Percentiles rank a stretch among this genome's conserved stretches.
Evolutionary conservation across 169 alveolate species (phyloP).

Genomic region (Plasmodium inui): DNA sequence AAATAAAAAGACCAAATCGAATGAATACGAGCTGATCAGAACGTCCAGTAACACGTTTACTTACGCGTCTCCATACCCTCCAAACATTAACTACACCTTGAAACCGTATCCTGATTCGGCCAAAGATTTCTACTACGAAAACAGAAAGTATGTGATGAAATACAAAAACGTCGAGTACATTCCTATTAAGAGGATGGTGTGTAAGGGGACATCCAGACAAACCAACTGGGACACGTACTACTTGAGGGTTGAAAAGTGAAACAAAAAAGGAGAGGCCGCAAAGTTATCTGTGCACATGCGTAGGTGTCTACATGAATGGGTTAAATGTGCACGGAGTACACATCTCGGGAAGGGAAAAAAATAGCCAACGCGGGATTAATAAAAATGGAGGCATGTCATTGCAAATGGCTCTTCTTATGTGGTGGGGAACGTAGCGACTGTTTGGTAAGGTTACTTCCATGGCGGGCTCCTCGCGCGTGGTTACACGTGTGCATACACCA

Average conservation of each 20-base stretch:
- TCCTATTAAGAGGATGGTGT: conserved; percentile 76
- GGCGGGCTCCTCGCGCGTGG: neutral
- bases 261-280: neutral
- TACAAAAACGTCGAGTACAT: conserved; percentile 84
- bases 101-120: conserved; percentile 82
- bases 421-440: neutral
- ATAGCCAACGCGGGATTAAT: neutral
- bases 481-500: neutral
- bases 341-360: neutral
- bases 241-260: conserved; percentile 35
- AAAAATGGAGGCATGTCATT: neutral
- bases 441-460: neutral
- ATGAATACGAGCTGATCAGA: conserved; percentile 78
- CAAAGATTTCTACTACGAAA: conserved; percentile 75
- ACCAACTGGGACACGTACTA: conserved; percentile 67
- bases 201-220: conserved; percentile 48
- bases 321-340: neutral
- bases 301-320: neutral
- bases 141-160: conserved; percentile 79
- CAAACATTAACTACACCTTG: conserved; percentile 82
- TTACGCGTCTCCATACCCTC: conserved; percentile 83
- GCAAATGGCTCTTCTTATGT: neutral
- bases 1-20: conserved; percentile 79
- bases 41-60: conserved; percentile 78
- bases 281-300: neutral